Conservation (phyloP, 176 grass and related monocot species). For the Avena eriantha region DNA sequence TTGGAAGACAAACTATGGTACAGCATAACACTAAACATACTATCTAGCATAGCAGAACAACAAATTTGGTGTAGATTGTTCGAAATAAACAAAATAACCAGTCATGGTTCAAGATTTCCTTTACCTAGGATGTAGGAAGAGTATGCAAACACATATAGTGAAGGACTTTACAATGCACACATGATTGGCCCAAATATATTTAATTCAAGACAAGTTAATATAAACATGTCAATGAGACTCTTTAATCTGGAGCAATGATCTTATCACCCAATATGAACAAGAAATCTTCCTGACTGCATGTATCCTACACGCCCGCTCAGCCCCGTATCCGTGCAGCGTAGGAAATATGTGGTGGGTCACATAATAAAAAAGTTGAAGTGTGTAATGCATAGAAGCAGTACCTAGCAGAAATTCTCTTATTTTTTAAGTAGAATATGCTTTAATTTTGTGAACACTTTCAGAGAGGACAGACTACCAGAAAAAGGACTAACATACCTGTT, state of each 20-base stretch:
- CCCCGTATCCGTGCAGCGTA: too few relatives aligned
- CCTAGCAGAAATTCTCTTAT: not conserved
- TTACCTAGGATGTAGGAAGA: not conserved
- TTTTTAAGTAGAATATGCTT: not conserved
- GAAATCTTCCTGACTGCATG: not conserved
- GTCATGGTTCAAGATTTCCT: not conserved
- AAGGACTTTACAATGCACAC: not conserved
- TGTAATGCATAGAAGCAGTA: not conserved
- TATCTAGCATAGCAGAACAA: not conserved
- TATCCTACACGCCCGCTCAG: not conserved
- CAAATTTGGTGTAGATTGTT: not conserved
- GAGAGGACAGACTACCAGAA: conserved; percentile 8
- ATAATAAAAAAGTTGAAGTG: not conserved
- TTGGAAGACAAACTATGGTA: not conserved
- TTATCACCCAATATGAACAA: not conserved
- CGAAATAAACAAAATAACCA: not conserved
- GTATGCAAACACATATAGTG: not conserved
- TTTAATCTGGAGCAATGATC: not conserved
- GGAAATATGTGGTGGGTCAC: not conserved
- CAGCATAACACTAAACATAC: conserved; percentile 1
- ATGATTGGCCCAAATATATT: conserved; percentile 17
- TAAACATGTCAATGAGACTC: not conserved
- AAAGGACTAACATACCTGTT: conserved; percentile 54
- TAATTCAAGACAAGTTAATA: not conserved
- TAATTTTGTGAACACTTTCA: not conserved